Conservation (phyloP, 305 asterid species). For the Salvia sclarea region DNA sequence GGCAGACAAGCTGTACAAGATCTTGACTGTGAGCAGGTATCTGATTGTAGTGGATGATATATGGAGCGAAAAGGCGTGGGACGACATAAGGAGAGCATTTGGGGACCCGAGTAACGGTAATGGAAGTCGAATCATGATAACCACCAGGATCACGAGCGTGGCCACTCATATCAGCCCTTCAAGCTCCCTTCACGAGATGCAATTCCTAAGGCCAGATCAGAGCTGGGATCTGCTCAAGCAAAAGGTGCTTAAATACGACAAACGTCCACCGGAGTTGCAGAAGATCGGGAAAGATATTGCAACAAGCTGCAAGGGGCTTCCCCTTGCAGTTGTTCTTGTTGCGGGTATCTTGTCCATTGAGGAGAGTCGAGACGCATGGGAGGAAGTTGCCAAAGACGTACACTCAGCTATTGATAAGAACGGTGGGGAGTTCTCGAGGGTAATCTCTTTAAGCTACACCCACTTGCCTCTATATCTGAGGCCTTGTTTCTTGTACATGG, state of each 20-base stretch:
- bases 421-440: background rate
- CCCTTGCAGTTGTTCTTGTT: background rate
- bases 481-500: constrained; percentile 17
- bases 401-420: no score
- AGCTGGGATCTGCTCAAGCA: background rate
- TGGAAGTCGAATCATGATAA: no score
- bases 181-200: background rate
- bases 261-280: background rate
- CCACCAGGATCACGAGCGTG: background rate
- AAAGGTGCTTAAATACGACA: background rate
- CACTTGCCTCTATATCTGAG: constrained; percentile 14
- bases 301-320: background rate
- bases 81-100: background rate
- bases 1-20: no score
- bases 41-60: background rate
- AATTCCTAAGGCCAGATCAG: background rate
- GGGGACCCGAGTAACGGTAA: background rate
- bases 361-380: background rate
- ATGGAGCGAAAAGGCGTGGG: background rate
- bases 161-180: background rate
- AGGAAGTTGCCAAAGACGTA: background rate
- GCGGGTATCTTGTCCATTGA: background rate
- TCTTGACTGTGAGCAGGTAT: background rate
- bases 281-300: background rate
- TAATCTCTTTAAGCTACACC: constrained; percentile 2